A percentile compares a stretch with the other conserved stretches of the same genome.
phyloP scores from a whole-genome alignment of 2,329 filamentous ascomycete species.

The Pseudogymnoascus sp. region DNA sequence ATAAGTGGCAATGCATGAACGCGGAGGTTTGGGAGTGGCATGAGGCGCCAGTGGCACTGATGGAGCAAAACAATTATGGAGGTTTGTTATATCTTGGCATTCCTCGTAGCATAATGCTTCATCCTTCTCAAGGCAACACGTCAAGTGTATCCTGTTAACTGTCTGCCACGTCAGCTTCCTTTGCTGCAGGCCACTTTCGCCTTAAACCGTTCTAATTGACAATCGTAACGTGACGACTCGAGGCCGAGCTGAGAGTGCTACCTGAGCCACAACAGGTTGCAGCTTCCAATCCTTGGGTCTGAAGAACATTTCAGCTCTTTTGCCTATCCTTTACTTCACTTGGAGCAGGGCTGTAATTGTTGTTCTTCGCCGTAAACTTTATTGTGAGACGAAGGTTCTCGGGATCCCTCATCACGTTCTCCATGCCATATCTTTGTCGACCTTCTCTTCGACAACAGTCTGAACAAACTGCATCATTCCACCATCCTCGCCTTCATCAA shows the following conservation, averaged over 20 bases:
- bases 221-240: background rate
- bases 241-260: background rate
- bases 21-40: background rate
- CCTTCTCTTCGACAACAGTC: constrained; percentile 51
- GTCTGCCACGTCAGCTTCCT: background rate
- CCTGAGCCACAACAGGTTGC: background rate
- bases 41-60: background rate
- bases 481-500: constrained; percentile 35
- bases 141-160: constrained; percentile 5
- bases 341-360: background rate
- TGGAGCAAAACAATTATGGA: constrained; percentile 3
- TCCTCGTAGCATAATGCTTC: background rate
- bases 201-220: background rate
- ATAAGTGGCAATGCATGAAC: background rate
- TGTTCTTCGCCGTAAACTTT: background rate
- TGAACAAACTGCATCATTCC: constrained; percentile 54
- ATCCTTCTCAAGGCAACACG: background rate
- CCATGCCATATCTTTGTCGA: constrained; percentile 49
- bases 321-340: background rate
- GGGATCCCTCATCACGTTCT: constrained; percentile 31
- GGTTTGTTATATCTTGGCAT: constrained; percentile 2
- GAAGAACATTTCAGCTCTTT: background rate
- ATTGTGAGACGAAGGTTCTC: background rate
- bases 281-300: background rate
- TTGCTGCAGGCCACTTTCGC: background rate